phyloP scores from a whole-genome alignment of 2,329 filamentous ascomycete species.

The Neonectria magnoliae region DNA sequence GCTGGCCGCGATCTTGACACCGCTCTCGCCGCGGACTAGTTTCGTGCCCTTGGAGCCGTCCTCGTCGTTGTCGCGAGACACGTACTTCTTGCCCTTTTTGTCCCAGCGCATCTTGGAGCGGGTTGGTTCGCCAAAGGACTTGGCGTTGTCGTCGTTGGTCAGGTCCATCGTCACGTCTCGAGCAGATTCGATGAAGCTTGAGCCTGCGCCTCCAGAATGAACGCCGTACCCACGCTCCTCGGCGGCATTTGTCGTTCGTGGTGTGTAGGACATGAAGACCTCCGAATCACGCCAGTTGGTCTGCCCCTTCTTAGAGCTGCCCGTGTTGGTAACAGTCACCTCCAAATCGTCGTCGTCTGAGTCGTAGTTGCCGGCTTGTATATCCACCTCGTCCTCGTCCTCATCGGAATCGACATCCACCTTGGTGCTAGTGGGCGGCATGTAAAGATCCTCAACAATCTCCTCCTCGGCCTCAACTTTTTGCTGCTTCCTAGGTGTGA shows the following conservation, averaged over 20 bases:
- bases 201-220: constrained; percentile 78
- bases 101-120: constrained; percentile 91
- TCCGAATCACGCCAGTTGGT: constrained; percentile 84
- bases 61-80: constrained; percentile 89
- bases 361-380: constrained; percentile 59
- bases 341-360: constrained; percentile 73
- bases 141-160: constrained; percentile 84
- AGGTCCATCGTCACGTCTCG: constrained; percentile 91
- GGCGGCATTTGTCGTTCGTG: constrained; percentile 79
- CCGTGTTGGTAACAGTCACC: constrained; percentile 73
- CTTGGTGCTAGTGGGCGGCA: constrained; percentile 48
- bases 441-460: constrained; percentile 45
- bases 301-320: constrained; percentile 62
- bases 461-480: constrained; percentile 51
- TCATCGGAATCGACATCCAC: constrained; percentile 41
- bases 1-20: constrained; percentile 92
- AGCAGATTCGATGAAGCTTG: constrained; percentile 89
- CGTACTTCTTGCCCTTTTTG: constrained; percentile 96
- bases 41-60: constrained; percentile 80
- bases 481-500: constrained; percentile 65
- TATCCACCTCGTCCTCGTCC: constrained; percentile 49
- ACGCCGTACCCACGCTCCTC: constrained; percentile 96
- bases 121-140: constrained; percentile 80
- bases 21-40: constrained; percentile 88
- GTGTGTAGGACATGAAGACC: constrained; percentile 96